Conservation (phyloP, 2,329 filamentous ascomycete species). For the Penicillium italicum region DNA sequence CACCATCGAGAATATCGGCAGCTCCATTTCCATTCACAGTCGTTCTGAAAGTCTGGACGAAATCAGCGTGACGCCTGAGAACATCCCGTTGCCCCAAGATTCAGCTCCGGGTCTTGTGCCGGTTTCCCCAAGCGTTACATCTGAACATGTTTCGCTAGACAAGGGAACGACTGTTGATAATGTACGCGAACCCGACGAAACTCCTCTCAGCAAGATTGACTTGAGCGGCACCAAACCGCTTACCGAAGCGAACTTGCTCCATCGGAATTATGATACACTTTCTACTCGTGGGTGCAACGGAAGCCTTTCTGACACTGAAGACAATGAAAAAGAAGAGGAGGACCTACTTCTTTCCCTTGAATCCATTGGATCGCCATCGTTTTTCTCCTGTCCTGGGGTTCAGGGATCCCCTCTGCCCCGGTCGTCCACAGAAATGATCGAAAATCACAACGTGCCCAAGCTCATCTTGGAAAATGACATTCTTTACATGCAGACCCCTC, state of each 20-base stretch:
- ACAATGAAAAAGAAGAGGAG: neutral
- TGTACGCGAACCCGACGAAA: neutral
- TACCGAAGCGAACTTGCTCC: neutral
- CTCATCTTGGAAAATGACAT: slow-evolving; percentile 17
- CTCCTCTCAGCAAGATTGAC: neutral
- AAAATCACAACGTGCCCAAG: neutral
- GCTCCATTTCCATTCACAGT: slow-evolving; percentile 8
- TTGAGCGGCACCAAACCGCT: neutral
- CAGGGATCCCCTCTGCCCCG: neutral
- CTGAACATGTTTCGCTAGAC: neutral
- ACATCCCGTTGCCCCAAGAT: neutral
- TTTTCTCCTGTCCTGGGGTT: neutral
- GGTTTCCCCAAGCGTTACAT: neutral
- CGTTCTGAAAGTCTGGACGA: slow-evolving; percentile 1
- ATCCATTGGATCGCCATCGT: neutral
- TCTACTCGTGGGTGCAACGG: slow-evolving; percentile 13
- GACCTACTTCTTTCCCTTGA: neutral
- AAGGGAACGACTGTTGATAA: neutral
- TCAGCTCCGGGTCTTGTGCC: neutral
- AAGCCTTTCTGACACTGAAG: slow-evolving; percentile 10
- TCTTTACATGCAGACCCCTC: slow-evolving; percentile 19
- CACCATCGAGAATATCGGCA: neutral
- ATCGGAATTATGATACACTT: slow-evolving; percentile 4
- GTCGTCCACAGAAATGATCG: neutral
- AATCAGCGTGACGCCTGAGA: neutral